Conservation (phyloP, 2,329 filamentous ascomycete genomes). For the Cryoendolithus antarcticus region DNA sequence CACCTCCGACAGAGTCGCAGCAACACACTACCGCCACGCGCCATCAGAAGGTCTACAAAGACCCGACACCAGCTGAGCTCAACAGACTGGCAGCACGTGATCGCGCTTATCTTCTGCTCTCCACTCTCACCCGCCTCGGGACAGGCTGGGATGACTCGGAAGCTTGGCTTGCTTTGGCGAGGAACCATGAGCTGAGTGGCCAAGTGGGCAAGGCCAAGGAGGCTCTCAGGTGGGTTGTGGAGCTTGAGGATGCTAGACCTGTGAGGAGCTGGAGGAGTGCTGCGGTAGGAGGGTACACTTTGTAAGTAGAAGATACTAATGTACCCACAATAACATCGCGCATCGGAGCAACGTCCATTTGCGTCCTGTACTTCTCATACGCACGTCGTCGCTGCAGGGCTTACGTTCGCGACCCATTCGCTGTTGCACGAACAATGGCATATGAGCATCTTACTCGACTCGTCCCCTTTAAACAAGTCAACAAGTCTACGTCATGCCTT, state of each 20-base stretch:
- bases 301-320: too few species aligned
- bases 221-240: slow-evolving; percentile 94
- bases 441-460: too few species aligned
- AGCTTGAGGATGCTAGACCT: slow-evolving; percentile 74
- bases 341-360: too few species aligned
- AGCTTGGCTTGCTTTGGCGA: slow-evolving; percentile 80
- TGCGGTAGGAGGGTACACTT: slow-evolving; percentile 12
- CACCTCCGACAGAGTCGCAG: neutral
- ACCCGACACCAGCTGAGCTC: slow-evolving; percentile 51
- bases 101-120: slow-evolving; percentile 72
- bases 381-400: too few species aligned
- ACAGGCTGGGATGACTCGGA: slow-evolving; percentile 83
- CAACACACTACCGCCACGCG: neutral
- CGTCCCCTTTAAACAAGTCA: too few species aligned
- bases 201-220: slow-evolving; percentile 82
- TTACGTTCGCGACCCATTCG: too few species aligned
- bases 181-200: slow-evolving; percentile 77
- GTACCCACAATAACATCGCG: too few species aligned
- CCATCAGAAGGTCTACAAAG: slow-evolving; percentile 3
- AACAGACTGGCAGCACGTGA: slow-evolving; percentile 84
- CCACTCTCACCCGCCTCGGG: slow-evolving; percentile 72
- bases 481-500: too few species aligned
- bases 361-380: too few species aligned
- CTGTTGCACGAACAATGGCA: too few species aligned
- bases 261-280: slow-evolving; percentile 64